Percentiles rank a stretch among this genome's conserved stretches.
Evolutionary conservation across 1,284 basidiomycete genomes (phyloP).

Genomic region (Ceratobasidium sp.): DNA sequence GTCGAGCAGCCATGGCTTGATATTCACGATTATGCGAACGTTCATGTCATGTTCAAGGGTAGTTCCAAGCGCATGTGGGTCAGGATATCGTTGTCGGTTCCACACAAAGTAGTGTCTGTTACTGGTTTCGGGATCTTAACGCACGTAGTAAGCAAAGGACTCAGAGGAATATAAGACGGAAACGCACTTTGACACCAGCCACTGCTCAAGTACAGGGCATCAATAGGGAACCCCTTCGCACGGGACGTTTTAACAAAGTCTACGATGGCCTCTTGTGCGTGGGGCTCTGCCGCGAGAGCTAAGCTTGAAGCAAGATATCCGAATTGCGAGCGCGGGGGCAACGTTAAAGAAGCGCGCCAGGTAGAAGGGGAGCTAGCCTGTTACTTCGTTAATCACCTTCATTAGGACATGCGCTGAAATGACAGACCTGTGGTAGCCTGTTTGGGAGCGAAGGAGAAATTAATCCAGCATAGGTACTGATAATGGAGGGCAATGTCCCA

Average conservation of each 20-base stretch:
- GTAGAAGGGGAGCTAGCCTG: background rate
- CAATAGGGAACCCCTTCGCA: constrained; percentile 41
- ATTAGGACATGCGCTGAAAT: background rate
- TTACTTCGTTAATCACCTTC: background rate
- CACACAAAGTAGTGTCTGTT: constrained; percentile 44
- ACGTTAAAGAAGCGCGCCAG: constrained; percentile 38
- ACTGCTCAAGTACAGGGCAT: constrained; percentile 35
- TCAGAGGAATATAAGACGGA: background rate
- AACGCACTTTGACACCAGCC: constrained; percentile 40
- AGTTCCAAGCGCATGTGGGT: constrained; percentile 35
- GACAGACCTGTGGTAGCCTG: background rate
- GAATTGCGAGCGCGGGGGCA: constrained; percentile 41
- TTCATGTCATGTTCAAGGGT: constrained; percentile 36
- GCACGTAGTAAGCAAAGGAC: background rate
- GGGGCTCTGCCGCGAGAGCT: constrained; percentile 25
- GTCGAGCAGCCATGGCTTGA: constrained; percentile 40
- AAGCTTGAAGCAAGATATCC: constrained; percentile 43
- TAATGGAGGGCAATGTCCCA: constrained; percentile 32
- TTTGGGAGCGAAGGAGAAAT: constrained; percentile 17
- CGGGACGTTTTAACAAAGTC: constrained; percentile 38
- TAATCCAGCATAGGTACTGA: constrained; percentile 36
- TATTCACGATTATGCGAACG: constrained; percentile 40
- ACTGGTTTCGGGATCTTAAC: constrained; percentile 29
- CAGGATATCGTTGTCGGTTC: constrained; percentile 41
- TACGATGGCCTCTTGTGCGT: constrained; percentile 26